Conservation (phyloP, 2,329 filamentous ascomycete species). For the Hypoxylon sp. region DNA sequence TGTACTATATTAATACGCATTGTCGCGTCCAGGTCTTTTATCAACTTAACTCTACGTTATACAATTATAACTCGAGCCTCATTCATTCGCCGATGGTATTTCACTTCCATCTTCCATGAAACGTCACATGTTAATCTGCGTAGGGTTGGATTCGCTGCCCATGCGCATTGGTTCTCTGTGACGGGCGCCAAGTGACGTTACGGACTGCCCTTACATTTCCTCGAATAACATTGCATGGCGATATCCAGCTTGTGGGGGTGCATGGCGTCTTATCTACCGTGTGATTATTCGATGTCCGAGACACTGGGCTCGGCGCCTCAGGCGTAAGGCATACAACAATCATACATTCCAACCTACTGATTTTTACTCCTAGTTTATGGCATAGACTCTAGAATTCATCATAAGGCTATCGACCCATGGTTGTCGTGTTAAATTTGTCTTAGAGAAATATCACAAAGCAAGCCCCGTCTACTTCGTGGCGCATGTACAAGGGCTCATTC, state of each 20-base stretch:
- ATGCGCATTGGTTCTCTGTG: background rate
- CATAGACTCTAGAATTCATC: background rate
- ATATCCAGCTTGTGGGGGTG: background rate
- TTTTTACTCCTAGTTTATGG: background rate
- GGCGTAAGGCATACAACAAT: background rate
- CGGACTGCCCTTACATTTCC: background rate
- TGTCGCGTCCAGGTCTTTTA: background rate
- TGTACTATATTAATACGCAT: background rate
- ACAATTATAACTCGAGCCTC: background rate
- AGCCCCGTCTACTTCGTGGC: background rate
- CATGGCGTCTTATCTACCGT: background rate
- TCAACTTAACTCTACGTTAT: background rate
- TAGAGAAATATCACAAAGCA: background rate
- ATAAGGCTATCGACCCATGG: background rate
- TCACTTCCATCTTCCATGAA: background rate
- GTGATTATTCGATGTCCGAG: background rate
- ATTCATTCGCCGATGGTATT: background rate
- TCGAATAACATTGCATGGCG: background rate
- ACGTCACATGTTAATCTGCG: conserved; percentile 2
- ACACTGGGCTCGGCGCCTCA: background rate
- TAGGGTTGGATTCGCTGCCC: background rate
- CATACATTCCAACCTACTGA: background rate
- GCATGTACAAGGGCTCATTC: background rate
- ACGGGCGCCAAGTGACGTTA: background rate
- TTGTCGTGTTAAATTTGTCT: background rate